Evolutionary conservation across 306 rosid genomes (phyloP).

Genomic region (Casuarina glauca): DNA sequence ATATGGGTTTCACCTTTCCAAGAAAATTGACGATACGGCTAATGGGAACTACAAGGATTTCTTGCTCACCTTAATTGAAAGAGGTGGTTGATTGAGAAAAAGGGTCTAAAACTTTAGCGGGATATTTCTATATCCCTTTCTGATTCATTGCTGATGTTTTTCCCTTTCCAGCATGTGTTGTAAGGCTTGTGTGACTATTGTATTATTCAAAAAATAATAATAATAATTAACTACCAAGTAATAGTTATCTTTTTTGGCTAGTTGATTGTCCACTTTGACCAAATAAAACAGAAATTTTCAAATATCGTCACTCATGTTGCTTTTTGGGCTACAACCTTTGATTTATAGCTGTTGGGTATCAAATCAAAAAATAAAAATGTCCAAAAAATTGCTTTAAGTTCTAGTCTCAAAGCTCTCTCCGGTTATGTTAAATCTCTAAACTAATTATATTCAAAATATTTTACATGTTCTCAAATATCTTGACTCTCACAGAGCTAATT

Average conservation of each 20-base stretch:
- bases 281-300: neutral
- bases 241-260: neutral
- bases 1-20: conserved; percentile 53
- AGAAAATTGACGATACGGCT: conserved; percentile 59
- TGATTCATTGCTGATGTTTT: conserved; percentile 14
- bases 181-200: conserved; percentile 11
- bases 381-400: no score
- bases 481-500: no score
- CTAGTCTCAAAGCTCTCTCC: no score
- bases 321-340: neutral
- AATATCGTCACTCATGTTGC: neutral
- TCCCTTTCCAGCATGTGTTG: conserved; percentile 4
- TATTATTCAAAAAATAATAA: neutral
- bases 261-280: neutral
- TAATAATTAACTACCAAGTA: neutral
- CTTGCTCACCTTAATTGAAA: conserved; percentile 63
- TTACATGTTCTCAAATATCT: no score
- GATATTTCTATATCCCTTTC: conserved; percentile 5
- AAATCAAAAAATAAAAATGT: no score
- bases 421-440: no score
- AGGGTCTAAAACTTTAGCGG: conserved; percentile 7
- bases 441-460: no score
- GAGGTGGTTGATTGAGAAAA: conserved; percentile 40
- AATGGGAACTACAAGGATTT: conserved; percentile 85
- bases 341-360: no score